Conservation (phyloP, 345 rosid genomes). For the Angophora floribunda region DNA sequence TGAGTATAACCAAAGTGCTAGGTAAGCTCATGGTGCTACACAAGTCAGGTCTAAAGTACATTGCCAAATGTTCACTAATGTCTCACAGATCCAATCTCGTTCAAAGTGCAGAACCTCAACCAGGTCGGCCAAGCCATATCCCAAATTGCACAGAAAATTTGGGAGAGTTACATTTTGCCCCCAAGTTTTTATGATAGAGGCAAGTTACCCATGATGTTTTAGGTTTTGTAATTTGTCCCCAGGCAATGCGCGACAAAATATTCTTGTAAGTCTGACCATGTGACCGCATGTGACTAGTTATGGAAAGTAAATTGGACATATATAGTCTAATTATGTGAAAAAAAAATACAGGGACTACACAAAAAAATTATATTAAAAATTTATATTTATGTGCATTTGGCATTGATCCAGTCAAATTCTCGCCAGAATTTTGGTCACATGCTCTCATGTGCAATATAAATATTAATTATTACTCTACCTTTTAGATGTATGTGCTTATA, state of each 20-base stretch:
- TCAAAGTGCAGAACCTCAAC: background rate
- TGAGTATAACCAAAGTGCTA: background rate
- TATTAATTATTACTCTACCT: background rate
- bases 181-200: background rate
- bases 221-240: background rate
- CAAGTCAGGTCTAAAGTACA: background rate
- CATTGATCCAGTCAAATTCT: background rate
- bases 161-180: background rate
- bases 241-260: background rate
- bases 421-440: background rate
- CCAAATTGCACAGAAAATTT: background rate
- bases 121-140: background rate
- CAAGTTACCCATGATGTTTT: background rate
- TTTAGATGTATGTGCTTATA: background rate
- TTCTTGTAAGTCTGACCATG: background rate
- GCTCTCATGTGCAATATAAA: background rate
- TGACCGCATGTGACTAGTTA: background rate
- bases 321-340: background rate
- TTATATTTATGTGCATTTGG: background rate
- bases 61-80: background rate
- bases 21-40: background rate
- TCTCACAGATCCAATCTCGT: background rate
- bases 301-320: background rate
- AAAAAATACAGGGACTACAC: background rate
- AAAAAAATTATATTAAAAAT: background rate